Percentiles rank a stretch among this genome's conserved stretches.
Evolutionary conservation across 306 rosid genomes (phyloP).

Genomic region (Coriaria nepalensis): DNA sequence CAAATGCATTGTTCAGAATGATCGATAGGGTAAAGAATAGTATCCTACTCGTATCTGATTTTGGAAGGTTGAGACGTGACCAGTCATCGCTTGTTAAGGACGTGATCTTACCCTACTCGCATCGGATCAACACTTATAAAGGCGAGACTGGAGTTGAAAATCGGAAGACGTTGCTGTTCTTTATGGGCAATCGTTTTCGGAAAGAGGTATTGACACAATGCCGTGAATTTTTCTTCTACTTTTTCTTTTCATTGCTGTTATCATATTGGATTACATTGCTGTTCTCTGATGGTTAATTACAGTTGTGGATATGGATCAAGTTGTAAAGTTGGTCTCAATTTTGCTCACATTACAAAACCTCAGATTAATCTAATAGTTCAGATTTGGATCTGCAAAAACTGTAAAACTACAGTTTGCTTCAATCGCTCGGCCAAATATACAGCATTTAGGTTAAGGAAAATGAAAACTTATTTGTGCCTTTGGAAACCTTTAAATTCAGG

Average conservation of each 20-base stretch:
- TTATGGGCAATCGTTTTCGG: slow-evolving; percentile 90
- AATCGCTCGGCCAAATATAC: background rate
- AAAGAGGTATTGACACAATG: slow-evolving; percentile 48
- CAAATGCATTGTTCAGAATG: slow-evolving; percentile 66
- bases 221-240: too few relatives aligned
- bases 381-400: too few relatives aligned
- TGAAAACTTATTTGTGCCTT: too few relatives aligned
- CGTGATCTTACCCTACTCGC: slow-evolving; percentile 73
- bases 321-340: too few relatives aligned
- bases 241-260: too few relatives aligned
- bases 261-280: too few relatives aligned
- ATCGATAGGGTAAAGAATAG: slow-evolving; percentile 46
- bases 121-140: slow-evolving; percentile 38
- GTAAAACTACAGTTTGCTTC: background rate
- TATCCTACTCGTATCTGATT: slow-evolving; percentile 67
- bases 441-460: too few relatives aligned
- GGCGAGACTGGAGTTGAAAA: slow-evolving; percentile 40
- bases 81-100: slow-evolving; percentile 90
- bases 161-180: slow-evolving; percentile 65
- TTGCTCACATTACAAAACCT: too few relatives aligned
- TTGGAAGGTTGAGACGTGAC: slow-evolving; percentile 61
- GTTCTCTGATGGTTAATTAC: too few relatives aligned
- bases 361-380: too few relatives aligned
- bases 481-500: too few relatives aligned
- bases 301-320: too few relatives aligned